phyloP scores from a whole-genome alignment of 352 stramenopile species.

The Saprolegnia diclina region DNA sequence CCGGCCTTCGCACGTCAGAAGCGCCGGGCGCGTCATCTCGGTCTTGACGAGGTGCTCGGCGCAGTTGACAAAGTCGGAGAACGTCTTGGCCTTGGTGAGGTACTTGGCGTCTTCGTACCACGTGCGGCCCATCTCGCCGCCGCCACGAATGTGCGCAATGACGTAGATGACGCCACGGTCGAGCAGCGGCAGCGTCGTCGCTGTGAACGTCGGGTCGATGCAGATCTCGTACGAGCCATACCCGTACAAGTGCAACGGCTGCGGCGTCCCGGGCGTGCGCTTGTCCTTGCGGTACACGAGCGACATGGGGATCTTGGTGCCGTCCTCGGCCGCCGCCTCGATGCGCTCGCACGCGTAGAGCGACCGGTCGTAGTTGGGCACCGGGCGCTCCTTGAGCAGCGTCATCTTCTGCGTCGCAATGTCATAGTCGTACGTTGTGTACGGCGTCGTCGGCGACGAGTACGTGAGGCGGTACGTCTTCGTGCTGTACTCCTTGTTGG shows the following conservation, averaged over 20 bases:
- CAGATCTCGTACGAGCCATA: conserved; percentile 95
- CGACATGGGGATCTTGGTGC: conserved; percentile 78
- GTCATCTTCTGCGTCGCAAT: conserved; percentile 47
- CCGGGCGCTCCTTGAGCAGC: conserved; percentile 89
- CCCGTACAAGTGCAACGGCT: conserved; percentile 89
- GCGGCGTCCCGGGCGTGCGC: conserved; percentile 40
- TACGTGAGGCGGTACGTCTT: conserved; percentile 88
- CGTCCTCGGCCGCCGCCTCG: conserved; percentile 80
- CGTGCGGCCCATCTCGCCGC: conserved; percentile 94
- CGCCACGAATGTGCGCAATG: conserved; percentile 96
- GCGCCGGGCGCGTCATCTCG: conserved; percentile 64
- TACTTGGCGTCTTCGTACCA: conserved; percentile 96
- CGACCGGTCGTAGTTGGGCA: conserved; percentile 90
- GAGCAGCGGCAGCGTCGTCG: conserved; percentile 88
- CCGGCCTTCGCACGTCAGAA: conserved; percentile 92
- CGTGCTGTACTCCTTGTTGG: conserved; percentile 87
- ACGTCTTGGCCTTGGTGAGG: conserved; percentile 98
- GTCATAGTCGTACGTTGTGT: conserved; percentile 83
- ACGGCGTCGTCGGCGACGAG: conserved; percentile 90
- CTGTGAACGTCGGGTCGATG: conserved; percentile 90
- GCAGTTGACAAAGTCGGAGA: conserved; percentile 92
- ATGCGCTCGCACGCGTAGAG: conserved; percentile 90
- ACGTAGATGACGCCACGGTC: conserved; percentile 95
- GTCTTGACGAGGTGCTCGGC: conserved; percentile 84
- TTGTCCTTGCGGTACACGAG: conserved; percentile 72